Percentiles rank a stretch among this genome's conserved stretches.
phyloP scores from a whole-genome alignment of 202 grass and related monocot genomes.

The Alloteropsis angusta region DNA sequence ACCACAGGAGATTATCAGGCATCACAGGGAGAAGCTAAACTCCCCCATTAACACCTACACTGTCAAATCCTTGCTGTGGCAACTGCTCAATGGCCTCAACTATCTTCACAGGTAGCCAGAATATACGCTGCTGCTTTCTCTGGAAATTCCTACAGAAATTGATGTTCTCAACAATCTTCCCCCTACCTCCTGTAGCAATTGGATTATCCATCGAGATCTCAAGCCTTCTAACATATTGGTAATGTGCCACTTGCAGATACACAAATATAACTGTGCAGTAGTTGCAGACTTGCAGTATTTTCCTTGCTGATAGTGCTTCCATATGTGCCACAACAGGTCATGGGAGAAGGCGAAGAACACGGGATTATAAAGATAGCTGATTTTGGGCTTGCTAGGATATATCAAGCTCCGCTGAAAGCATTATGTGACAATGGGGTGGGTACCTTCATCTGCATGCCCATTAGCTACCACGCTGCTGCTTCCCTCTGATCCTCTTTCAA shows the following conservation, averaged over 20 bases:
- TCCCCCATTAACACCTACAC: slow-evolving; percentile 65
- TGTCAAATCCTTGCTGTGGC: slow-evolving; percentile 94
- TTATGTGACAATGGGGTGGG: slow-evolving; percentile 92
- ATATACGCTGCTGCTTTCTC: neutral
- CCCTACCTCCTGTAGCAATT: slow-evolving; percentile 59
- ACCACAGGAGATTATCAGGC: slow-evolving; percentile 81
- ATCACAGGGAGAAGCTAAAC: slow-evolving; percentile 96
- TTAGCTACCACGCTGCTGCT: neutral
- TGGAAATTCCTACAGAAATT: neutral
- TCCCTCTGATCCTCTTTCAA: neutral
- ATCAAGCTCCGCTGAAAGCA: slow-evolving; percentile 99
- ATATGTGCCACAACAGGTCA: slow-evolving; percentile 44
- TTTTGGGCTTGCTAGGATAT: slow-evolving; percentile 98
- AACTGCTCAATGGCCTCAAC: slow-evolving; percentile 95
- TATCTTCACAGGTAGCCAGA: slow-evolving; percentile 82
- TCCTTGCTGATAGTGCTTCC: slow-evolving; percentile 18
- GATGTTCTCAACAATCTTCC: neutral
- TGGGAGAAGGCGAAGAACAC: slow-evolving; percentile 98
- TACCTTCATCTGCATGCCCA: neutral
- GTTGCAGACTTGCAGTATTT: neutral
- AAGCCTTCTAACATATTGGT: slow-evolving; percentile 99
- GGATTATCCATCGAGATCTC: slow-evolving; percentile 97
- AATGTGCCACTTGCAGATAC: neutral
- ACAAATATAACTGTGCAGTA: slow-evolving; percentile 19
- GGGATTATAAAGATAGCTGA: slow-evolving; percentile 97